Evolutionary conservation across 768 basidiomycete genomes (phyloP), one percentile per base, ranked within the genome.

Genomic region (Cystofilobasidium macerans): DNA sequence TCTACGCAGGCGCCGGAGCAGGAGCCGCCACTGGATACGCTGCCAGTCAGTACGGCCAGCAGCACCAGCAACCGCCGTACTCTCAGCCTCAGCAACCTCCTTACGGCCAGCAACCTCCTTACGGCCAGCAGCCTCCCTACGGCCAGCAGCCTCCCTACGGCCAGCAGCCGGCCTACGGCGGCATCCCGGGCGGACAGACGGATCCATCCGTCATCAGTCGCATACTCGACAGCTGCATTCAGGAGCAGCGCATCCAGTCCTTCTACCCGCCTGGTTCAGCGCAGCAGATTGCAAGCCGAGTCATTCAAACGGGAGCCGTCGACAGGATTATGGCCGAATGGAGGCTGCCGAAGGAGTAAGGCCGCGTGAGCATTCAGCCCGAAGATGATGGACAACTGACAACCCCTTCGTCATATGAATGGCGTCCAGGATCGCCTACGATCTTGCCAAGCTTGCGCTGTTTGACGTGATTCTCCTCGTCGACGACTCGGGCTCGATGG

Each of bases 181-280:
- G 35, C 12, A 40, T 48, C 47, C 35, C 53, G 11, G 30, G 20
- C 13, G 61, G 61, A 6, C 18, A 28, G 5, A 57, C 47, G 38
- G 51, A 68, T 38, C 61, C 54, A 6, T 35, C 38, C 30, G 36
- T 24, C 8, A 22, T 69, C 22, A n/a, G 47, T 22, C 33, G 32
- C 22, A 32, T 51, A 22, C 54, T 61, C 48, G 32, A 68, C 26
- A 32, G 40, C 24, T 38, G 24, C 26, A 28, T 61, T 42, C 18
- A 20, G 12, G 61, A 77, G 70, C 77, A 78, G 76, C 74, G 75
- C 28, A 64, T 79, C 47, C 68, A 70, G 35, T 71, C 75, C 6
- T 79, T 79, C 72, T 79, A 76, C 72, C 78, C 78, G 26, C 76
- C 74, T 0, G 76, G 77, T 0, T 68, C 69, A 1, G 72, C 78